Evolutionary conservation across 2,329 filamentous ascomycete genomes (phyloP).

Genomic region (Aspergillus chevalieri): DNA sequence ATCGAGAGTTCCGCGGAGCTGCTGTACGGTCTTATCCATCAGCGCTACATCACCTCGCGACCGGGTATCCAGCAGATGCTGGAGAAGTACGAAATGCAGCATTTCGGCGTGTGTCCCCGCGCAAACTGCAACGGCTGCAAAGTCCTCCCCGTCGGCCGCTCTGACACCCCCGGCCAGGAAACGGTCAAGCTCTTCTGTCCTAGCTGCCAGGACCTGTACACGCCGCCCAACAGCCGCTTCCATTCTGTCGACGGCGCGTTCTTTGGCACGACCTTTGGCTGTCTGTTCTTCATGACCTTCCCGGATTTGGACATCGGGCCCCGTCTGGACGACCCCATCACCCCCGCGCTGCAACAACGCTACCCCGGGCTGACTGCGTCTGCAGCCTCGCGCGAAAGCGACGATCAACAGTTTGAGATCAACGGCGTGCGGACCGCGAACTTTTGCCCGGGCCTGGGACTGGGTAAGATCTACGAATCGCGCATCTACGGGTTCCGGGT

Average conservation of each 20-base stretch:
- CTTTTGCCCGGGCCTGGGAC: conserved; percentile 79
- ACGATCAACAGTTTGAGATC: conserved; percentile 51
- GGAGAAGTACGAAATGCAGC: conserved; percentile 94
- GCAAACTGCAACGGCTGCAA: conserved; percentile 86
- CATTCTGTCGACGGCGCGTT: conserved; percentile 97
- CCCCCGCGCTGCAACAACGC: conserved; percentile 23
- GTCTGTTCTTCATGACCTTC: conserved; percentile 97
- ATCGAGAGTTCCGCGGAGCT: conserved; percentile 98
- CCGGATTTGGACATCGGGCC: conserved; percentile 83
- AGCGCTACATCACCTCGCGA: conserved; percentile 94
- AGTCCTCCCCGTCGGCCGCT: conserved; percentile 86
- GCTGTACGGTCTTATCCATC: conserved; percentile 95
- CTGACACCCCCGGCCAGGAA: conserved; percentile 90
- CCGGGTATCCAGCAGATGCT: conserved; percentile 98
- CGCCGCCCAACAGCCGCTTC: conserved; percentile 92
- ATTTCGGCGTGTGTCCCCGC: conserved; percentile 93
- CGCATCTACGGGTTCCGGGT: conserved; percentile 96
- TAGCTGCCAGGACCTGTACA: conserved; percentile 93
- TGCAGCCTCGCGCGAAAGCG: conserved; percentile 26
- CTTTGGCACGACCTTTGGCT: conserved; percentile 95
- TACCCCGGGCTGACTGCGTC: conserved; percentile 28
- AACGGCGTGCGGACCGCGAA: conserved; percentile 86
- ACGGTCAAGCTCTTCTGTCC: conserved; percentile 99
- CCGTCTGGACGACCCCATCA: conserved; percentile 50
- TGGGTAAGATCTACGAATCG: conserved; percentile 81